phyloP scores from a whole-genome alignment of 192 early-diverging fungal genomes.

The Chytriomyces sp. region DNA sequence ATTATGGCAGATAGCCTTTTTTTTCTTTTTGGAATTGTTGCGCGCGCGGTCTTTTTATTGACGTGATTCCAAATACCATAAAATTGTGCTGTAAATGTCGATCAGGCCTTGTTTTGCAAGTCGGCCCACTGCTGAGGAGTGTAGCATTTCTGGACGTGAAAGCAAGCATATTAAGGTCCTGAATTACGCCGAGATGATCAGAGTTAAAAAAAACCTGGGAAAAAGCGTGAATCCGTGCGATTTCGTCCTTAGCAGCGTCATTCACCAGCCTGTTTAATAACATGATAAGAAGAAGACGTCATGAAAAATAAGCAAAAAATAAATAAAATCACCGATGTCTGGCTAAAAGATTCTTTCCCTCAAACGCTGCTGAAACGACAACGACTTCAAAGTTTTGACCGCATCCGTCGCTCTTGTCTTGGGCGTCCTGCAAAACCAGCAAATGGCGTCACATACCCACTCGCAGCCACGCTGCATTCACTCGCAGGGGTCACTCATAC shows the following conservation, averaged over 20 bases:
- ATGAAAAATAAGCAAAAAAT: not conserved
- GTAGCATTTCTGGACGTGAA: slow-evolving; percentile 62
- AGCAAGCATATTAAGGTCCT: not conserved
- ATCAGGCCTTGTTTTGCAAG: not conserved
- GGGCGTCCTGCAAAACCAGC: slow-evolving; percentile 43
- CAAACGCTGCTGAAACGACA: slow-evolving; percentile 76
- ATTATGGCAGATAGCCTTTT: too few species aligned
- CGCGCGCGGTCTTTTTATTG: too few species aligned
- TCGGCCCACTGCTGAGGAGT: slow-evolving; percentile 68
- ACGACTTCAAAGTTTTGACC: slow-evolving; percentile 81
- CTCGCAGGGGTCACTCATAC: not conserved
- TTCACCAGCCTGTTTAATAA: slow-evolving; percentile 66
- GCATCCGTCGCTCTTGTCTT: slow-evolving; percentile 76
- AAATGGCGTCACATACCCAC: not conserved
- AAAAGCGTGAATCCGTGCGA: slow-evolving; percentile 82
- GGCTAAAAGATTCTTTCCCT: slow-evolving; percentile 70
- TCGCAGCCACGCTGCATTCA: not conserved
- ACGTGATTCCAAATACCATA: too few species aligned
- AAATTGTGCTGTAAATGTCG: too few species aligned
- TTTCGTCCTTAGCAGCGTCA: slow-evolving; percentile 78
- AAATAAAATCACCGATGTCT: slow-evolving; percentile 63
- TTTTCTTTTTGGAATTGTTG: too few species aligned
- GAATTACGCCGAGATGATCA: not conserved
- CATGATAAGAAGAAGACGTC: slow-evolving; percentile 6
- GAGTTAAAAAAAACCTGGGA: slow-evolving; percentile 68